Conservation (phyloP, 2,329 filamentous ascomycete species). For the Fusarium napiforme region DNA sequence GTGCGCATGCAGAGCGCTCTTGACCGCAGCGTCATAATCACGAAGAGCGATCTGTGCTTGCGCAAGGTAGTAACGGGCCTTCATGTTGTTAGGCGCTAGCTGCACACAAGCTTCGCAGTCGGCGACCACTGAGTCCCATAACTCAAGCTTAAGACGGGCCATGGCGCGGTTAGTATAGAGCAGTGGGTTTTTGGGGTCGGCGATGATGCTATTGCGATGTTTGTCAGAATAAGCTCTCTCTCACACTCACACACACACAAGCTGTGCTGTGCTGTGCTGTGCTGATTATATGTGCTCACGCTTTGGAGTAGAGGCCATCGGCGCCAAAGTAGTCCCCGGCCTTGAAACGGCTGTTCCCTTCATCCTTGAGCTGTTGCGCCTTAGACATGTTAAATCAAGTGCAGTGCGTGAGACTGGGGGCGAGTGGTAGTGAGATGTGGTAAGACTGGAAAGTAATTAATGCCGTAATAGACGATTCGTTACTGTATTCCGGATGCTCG, state of each 20-base stretch:
- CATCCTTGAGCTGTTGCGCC: constrained; percentile 60
- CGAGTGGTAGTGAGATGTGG: background rate
- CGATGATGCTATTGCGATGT: constrained; percentile 70
- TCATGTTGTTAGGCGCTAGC: constrained; percentile 74
- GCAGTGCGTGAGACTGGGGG: background rate
- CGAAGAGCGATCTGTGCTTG: constrained; percentile 81
- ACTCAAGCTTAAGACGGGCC: constrained; percentile 77
- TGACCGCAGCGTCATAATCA: constrained; percentile 75
- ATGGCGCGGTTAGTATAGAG: constrained; percentile 93
- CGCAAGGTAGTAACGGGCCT: constrained; percentile 84
- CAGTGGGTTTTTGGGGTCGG: constrained; percentile 79
- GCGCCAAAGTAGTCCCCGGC: constrained; percentile 72
- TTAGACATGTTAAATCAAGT: constrained; percentile 45
- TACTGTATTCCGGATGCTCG: background rate
- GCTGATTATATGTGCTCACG: constrained; percentile 57
- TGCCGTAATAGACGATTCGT: background rate
- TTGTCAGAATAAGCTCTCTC: constrained; percentile 14
- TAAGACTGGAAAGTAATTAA: background rate
- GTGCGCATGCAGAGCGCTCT: constrained; percentile 78
- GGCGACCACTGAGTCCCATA: constrained; percentile 78
- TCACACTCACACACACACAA: background rate
- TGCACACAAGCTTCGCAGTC: constrained; percentile 82
- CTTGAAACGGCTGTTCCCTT: constrained; percentile 74
- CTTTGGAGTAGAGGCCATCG: constrained; percentile 77
- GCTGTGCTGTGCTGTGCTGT: background rate